phyloP scores from a whole-genome alignment of 2,329 filamentous ascomycete genomes.

The Neodidymelliopsis sp. region DNA sequence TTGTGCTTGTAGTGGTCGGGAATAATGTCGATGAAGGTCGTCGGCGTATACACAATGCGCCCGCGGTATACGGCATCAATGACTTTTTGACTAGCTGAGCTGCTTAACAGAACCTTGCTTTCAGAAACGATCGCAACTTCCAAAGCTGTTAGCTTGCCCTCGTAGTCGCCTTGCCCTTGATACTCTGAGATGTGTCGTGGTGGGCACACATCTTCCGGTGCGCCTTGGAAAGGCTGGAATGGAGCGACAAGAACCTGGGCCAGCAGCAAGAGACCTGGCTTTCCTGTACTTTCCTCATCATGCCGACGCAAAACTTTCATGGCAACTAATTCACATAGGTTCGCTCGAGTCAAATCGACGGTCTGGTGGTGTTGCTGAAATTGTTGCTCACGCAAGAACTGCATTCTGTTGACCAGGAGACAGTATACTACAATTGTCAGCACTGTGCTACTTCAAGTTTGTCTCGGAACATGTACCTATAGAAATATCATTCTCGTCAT shows the following conservation, averaged over 20 bases:
- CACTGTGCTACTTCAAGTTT: background rate
- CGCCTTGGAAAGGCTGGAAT: slow-evolving; percentile 86
- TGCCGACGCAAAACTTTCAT: slow-evolving; percentile 79
- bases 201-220: slow-evolving; percentile 70
- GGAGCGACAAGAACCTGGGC: slow-evolving; percentile 82
- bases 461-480: slow-evolving; percentile 61
- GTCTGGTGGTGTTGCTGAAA: slow-evolving; percentile 80
- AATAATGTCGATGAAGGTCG: slow-evolving; percentile 81
- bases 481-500: slow-evolving; percentile 79
- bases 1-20: slow-evolving; percentile 87
- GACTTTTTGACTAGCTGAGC: slow-evolving; percentile 80
- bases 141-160: slow-evolving; percentile 74
- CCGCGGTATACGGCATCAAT: slow-evolving; percentile 84
- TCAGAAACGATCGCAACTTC: slow-evolving; percentile 85
- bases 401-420: slow-evolving; percentile 79
- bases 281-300: slow-evolving; percentile 77
- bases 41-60: slow-evolving; percentile 81
- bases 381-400: slow-evolving; percentile 80
- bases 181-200: slow-evolving; percentile 60
- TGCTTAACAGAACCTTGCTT: slow-evolving; percentile 79
- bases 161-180: slow-evolving; percentile 56
- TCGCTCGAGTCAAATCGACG: slow-evolving; percentile 78
- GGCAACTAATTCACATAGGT: slow-evolving; percentile 80
- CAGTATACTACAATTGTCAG: slow-evolving; percentile 70
- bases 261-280: slow-evolving; percentile 73